Base-by-base conservation (phyloP, 768 basidiomycete genomes). In the Amanita polypyramis region DNA sequence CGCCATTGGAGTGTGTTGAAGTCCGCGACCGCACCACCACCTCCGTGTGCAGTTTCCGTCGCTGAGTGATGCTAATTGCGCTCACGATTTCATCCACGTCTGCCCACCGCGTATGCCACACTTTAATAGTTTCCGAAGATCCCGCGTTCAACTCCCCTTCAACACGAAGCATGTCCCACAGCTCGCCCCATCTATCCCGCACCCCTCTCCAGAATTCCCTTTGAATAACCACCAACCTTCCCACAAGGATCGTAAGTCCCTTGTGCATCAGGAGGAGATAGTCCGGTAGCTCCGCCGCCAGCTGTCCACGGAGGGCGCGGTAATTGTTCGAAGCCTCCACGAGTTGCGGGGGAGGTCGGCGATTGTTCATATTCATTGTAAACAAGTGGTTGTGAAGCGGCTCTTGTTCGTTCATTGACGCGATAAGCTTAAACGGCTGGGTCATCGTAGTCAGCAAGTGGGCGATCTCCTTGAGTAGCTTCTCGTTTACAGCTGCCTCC, bases 91-190 rank as follows among this genome's bases (percentile, higher is more conserved):
- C 69, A 52, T 81, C 80, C 33, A 86, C 81, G 34, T 85, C 83
- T 10, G 60, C 67, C 77, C 79, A 90, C 12, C 88, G 67, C 33
- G 68, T 66, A 58, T 70, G 68, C 87, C 88, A 91, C 8, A 88
- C 82, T 0, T 69, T 69, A 21, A 80, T 57, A 17, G 88, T 90
- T 67, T 89, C 87, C 7, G 70, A 73, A 4, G 73, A 72, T 5
- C 79, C 81, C 0, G 74, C 79, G 52, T 81, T 81, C 66, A 74
- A 62, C 65, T 84, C 81, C 1, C 80, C 81, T 15, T 85, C 84
- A 3, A 83, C 78, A 8, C 74, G 67, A n/a, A 85, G 63, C 58
- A 82, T 85, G 51, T 89, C 84, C 88, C 88, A 91, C n/a, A 91
- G 64, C n/a, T 79, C 80, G 1, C 70, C 73, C 88, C 88, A 91